Evolutionary conservation across 2,329 filamentous ascomycete genomes (phyloP).

Genomic region (Colletotrichum trifolii): DNA sequence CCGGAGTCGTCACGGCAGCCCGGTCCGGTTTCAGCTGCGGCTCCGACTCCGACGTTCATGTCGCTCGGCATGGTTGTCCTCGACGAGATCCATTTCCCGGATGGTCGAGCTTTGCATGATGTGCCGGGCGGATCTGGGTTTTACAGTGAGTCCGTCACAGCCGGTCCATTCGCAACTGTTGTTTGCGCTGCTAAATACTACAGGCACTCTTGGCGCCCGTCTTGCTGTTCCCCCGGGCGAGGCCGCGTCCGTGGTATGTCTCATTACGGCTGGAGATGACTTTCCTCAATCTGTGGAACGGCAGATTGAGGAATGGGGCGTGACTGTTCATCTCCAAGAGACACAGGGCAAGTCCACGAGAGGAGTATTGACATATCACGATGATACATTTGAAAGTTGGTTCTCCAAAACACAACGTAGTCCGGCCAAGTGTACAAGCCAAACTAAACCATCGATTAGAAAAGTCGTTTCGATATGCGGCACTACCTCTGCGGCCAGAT

Average conservation of each 20-base stretch:
- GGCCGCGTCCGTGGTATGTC: constrained; percentile 6
- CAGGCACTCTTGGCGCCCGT: constrained; percentile 30
- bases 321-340: background rate
- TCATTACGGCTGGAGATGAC: constrained; percentile 16
- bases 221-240: constrained; percentile 15
- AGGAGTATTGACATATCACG: constrained; percentile 7
- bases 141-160: constrained; percentile 7
- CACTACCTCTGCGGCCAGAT: background rate
- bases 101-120: constrained; percentile 15
- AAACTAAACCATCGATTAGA: background rate
- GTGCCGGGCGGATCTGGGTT: constrained; percentile 29
- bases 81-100: constrained; percentile 27
- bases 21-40: background rate
- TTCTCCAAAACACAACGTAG: background rate
- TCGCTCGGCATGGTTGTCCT: constrained; percentile 34
- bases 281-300: background rate
- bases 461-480: constrained; percentile 5
- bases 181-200: background rate
- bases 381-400: constrained; percentile 17
- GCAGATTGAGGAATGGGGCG: constrained; percentile 17
- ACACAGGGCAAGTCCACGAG: constrained; percentile 4
- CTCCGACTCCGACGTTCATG: constrained; percentile 19
- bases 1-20: background rate
- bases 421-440: background rate
- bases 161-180: background rate